Evolutionary conservation across 345 rosid genomes (phyloP).

Genomic region (Sisymbrium irio): DNA sequence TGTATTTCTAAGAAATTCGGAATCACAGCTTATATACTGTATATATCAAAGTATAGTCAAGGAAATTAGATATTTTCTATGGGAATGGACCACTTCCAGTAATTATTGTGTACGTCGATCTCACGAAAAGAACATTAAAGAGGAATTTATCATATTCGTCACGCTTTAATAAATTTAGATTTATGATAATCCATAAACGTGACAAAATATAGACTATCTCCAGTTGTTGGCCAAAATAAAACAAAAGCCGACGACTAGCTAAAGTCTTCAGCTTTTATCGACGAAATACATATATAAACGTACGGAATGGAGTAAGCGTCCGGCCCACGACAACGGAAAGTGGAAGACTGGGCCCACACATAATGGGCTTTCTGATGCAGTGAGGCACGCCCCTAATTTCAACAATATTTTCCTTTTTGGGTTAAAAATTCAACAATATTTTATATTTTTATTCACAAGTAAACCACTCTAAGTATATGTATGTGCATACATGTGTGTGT

Average conservation of each 20-base stretch:
- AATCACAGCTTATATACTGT: not conserved
- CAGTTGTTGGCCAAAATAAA: not conserved
- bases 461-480: too few relatives aligned
- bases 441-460: too few relatives aligned
- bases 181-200: not conserved
- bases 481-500: too few relatives aligned
- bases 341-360: not conserved
- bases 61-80: not conserved
- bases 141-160: not conserved
- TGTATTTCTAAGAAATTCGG: not conserved
- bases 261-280: not conserved
- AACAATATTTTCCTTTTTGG: not conserved
- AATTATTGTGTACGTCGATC: not conserved
- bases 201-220: not conserved
- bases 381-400: slow-evolving; percentile 23
- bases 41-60: not conserved
- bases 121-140: slow-evolving; percentile 9
- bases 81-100: not conserved
- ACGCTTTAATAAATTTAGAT: not conserved
- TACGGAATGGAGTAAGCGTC: slow-evolving; percentile 16
- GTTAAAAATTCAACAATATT: too few relatives aligned
- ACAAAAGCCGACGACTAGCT: too few relatives aligned
- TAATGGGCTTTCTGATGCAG: slow-evolving; percentile 2
- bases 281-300: not conserved
- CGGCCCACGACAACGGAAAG: not conserved